phyloP scores from a whole-genome alignment of 1,139 yeast genomes.

The Lodderomyces pseudojiufengensis region DNA sequence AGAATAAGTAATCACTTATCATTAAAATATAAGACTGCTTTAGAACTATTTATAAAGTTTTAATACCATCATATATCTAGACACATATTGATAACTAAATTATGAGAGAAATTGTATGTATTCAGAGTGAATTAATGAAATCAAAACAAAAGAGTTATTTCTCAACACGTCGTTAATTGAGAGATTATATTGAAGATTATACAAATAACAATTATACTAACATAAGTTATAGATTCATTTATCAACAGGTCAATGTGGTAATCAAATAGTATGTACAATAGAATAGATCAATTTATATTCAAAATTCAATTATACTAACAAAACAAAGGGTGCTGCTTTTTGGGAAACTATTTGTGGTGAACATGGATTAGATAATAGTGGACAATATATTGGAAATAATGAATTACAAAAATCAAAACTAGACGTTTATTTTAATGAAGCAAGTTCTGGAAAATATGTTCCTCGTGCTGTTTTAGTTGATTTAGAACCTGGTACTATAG shows the following conservation, averaged over 20 bases:
- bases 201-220: constrained; percentile 13
- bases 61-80: not conserved
- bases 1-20: not conserved
- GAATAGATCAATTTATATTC: no score
- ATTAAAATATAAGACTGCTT: no score
- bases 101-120: constrained; percentile 16
- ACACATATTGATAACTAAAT: not conserved
- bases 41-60: no score
- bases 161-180: no score
- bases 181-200: not conserved
- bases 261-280: constrained; percentile 87
- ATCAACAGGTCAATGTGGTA: constrained; percentile 99
- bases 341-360: constrained; percentile 98
- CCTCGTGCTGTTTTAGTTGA: constrained; percentile 92
- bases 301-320: not conserved
- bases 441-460: constrained; percentile 81
- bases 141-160: no score
- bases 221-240: constrained; percentile 67
- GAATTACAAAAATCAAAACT: constrained; percentile 62
- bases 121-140: no score
- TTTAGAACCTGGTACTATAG: constrained; percentile 91
- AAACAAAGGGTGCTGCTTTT: constrained; percentile 96
- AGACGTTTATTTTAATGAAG: constrained; percentile 52
- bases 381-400: constrained; percentile 67
- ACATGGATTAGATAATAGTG: constrained; percentile 87